Conservation (phyloP, 1,284 basidiomycete genomes). For the Bjerkandera adusta region DNA sequence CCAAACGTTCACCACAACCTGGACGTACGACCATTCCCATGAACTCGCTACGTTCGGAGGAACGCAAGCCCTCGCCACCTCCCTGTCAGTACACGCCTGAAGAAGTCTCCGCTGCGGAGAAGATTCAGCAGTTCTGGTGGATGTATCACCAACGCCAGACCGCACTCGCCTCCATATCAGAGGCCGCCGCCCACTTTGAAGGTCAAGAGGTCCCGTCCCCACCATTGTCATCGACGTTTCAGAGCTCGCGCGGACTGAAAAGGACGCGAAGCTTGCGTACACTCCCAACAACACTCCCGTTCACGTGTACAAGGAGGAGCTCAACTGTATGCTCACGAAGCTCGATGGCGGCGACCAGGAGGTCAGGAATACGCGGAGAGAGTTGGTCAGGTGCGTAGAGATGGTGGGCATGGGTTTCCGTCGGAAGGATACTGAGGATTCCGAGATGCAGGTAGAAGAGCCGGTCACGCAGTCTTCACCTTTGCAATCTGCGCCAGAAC, state of each 20-base stretch:
- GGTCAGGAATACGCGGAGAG: constrained; percentile 54
- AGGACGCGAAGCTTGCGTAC: constrained; percentile 33
- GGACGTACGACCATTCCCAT: too few relatives aligned
- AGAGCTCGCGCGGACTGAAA: constrained; percentile 15
- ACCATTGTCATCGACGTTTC: constrained; percentile 16
- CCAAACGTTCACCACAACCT: too few relatives aligned
- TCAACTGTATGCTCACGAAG: constrained; percentile 59
- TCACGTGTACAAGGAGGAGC: constrained; percentile 48
- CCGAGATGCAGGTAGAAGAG: too few relatives aligned
- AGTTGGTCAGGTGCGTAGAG: constrained; percentile 60
- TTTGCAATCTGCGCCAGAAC: too few relatives aligned
- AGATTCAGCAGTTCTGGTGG: constrained; percentile 28
- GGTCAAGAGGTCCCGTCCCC: constrained; percentile 16
- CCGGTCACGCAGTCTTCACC: too few relatives aligned
- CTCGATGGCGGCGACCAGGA: constrained; percentile 62
- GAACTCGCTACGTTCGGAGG: too few relatives aligned
- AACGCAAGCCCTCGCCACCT: too few relatives aligned
- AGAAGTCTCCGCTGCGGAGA: constrained; percentile 25
- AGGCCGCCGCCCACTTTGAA: constrained; percentile 24
- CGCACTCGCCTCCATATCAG: constrained; percentile 22
- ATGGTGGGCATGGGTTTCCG: too few relatives aligned
- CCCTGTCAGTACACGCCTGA: constrained; percentile 14
- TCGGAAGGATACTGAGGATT: too few relatives aligned
- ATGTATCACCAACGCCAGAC: constrained; percentile 16
- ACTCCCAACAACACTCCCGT: constrained; percentile 44